These are phyloP conservation scores for Chloromonas sp. DNA, from an alignment of 163 green algal species.

Conservation along the genomic window DNA sequence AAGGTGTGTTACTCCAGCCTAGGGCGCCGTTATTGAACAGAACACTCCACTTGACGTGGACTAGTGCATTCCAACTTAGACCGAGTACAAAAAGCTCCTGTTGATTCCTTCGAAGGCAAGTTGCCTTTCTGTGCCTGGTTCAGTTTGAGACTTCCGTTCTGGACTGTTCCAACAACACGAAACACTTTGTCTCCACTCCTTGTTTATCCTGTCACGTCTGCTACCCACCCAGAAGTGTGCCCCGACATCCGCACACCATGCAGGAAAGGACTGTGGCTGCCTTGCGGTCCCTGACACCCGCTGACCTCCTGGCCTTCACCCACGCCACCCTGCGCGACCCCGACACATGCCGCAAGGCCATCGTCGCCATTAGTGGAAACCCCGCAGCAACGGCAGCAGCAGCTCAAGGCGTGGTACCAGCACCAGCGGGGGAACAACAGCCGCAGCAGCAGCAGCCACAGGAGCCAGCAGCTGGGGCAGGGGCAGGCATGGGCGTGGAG, in stretches of 20 bases:
- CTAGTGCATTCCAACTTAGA: too few species aligned
- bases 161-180: too few species aligned
- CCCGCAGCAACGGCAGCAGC: too few species aligned
- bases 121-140: too few species aligned
- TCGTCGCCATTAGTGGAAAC: not conserved
- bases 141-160: too few species aligned
- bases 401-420: too few species aligned
- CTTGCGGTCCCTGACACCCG: not conserved
- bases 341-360: not conserved
- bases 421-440: not conserved
- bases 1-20: conserved; percentile 12
- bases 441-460: not conserved
- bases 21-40: too few species aligned
- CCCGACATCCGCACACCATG: not conserved
- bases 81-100: too few species aligned
- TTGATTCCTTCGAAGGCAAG: too few species aligned
- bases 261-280: not conserved
- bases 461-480: not conserved
- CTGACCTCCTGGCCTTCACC: not conserved
- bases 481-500: too few species aligned
- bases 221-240: not conserved
- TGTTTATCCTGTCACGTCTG: not conserved
- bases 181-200: not conserved
- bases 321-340: not conserved
- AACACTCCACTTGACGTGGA: too few species aligned